Evolutionary conservation across 805 yeast genomes (phyloP).

Genomic region (Teunomyces gatunensis): DNA sequence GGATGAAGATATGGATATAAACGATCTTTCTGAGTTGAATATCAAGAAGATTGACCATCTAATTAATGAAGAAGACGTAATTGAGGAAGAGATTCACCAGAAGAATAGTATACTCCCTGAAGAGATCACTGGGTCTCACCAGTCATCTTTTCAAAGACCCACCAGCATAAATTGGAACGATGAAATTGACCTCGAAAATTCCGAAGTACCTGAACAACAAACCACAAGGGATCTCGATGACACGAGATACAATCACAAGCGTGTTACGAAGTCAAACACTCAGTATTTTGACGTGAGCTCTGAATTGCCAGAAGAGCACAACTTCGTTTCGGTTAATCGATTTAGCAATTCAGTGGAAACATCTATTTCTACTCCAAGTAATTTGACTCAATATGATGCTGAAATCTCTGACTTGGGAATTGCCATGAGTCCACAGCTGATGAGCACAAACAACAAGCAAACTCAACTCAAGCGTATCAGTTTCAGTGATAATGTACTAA

Average conservation of each 20-base stretch:
- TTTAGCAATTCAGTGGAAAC: conserved; percentile 12
- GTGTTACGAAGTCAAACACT: conserved; percentile 15
- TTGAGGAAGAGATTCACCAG: not conserved
- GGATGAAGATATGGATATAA: conserved; percentile 26
- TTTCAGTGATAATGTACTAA: conserved; percentile 18
- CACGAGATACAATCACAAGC: not conserved
- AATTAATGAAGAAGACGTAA: conserved; percentile 25
- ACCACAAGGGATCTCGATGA: not conserved
- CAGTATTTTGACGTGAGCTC: conserved; percentile 22
- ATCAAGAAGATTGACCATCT: conserved; percentile 37
- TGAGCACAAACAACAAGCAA: conserved; percentile 12
- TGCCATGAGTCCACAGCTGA: conserved; percentile 38
- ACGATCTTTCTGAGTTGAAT: conserved; percentile 39
- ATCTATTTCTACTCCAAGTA: conserved; percentile 35
- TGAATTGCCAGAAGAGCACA: conserved; percentile 7
- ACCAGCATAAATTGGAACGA: conserved; percentile 45
- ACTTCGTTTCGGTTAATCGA: conserved; percentile 8
- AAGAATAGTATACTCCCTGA: conserved; percentile 3
- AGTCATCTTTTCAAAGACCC: conserved; percentile 35
- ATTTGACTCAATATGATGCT: conserved; percentile 37
- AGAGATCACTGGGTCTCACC: conserved; percentile 14
- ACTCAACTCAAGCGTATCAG: conserved; percentile 19
- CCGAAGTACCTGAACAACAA: conserved; percentile 9
- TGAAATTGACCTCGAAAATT: conserved; percentile 29
- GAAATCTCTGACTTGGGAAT: conserved; percentile 44